These are phyloP conservation scores for Trametes elegans DNA, from an alignment of 768 basidiomycete species.

Conservation along the genomic window DNA sequence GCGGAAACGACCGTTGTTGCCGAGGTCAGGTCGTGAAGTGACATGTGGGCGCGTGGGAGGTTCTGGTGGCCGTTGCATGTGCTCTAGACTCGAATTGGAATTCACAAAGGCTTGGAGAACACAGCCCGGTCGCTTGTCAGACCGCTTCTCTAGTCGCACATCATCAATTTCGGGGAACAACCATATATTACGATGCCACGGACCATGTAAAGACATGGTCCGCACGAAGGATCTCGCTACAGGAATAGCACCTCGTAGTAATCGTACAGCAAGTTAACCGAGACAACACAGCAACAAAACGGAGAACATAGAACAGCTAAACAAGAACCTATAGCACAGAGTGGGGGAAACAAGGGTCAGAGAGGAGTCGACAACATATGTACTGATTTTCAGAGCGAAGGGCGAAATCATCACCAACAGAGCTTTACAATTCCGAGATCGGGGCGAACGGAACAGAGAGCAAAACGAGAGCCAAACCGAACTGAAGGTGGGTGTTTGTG, in stretches of 20 bases:
- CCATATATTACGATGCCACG: slow-evolving; percentile 3
- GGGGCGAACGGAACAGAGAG: no score
- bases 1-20: neutral
- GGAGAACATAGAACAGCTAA: neutral
- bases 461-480: no score
- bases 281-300: neutral
- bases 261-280: slow-evolving; percentile 8
- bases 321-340: neutral
- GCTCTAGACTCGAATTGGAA: slow-evolving; percentile 4
- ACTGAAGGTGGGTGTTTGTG: no score
- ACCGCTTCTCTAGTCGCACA: neutral
- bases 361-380: neutral
- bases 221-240: neutral
- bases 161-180: neutral
- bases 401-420: no score
- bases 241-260: neutral
- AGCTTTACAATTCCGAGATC: no score
- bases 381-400: no score
- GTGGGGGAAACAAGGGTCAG: neutral
- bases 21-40: neutral
- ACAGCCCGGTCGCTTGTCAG: neutral
- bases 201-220: neutral
- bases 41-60: neutral
- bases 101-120: neutral
- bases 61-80: no score